phyloP scores from a whole-genome alignment of 306 rosid species.

The Spatholobus suberectus region DNA sequence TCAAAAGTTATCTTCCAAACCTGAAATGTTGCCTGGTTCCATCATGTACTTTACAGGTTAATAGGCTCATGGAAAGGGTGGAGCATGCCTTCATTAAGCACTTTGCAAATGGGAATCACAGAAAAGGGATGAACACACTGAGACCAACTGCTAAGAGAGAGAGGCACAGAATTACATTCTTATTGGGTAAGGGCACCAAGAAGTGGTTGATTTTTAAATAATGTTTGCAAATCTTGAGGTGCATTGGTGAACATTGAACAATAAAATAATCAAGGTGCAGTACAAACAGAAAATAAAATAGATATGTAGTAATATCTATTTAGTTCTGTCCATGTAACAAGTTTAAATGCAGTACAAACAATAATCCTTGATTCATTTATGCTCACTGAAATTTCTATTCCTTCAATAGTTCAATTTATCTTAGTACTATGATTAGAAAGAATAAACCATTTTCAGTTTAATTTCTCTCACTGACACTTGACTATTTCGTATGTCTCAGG shows the following conservation, averaged over 20 bases:
- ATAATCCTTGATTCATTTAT: conserved; percentile 1
- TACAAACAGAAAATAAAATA: conserved; percentile 9
- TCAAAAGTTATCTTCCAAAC: neutral
- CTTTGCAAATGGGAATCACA: conserved; percentile 44
- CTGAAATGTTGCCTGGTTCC: conserved; percentile 5
- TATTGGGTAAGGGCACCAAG: conserved; percentile 34
- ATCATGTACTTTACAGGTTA: conserved; percentile 52
- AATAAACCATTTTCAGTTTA: neutral
- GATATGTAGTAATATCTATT: neutral
- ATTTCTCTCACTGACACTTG: neutral
- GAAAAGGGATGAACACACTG: conserved; percentile 44
- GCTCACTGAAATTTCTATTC: conserved; percentile 18
- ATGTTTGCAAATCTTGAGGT: neutral
- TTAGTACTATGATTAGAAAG: neutral
- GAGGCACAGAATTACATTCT: conserved; percentile 38
- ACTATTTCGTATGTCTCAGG: conserved; percentile 28
- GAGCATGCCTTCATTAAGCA: conserved; percentile 67
- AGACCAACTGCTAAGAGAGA: conserved; percentile 35
- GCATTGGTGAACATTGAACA: conserved; percentile 9
- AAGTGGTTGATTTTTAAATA: neutral
- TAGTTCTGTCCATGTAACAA: neutral
- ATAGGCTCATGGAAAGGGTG: conserved; percentile 69
- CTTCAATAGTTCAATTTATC: neutral
- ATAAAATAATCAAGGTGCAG: neutral
- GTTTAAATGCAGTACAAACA: neutral